phyloP scores from a whole-genome alignment of 768 basidiomycete species.

The Pleurotus citrinopileatus region DNA sequence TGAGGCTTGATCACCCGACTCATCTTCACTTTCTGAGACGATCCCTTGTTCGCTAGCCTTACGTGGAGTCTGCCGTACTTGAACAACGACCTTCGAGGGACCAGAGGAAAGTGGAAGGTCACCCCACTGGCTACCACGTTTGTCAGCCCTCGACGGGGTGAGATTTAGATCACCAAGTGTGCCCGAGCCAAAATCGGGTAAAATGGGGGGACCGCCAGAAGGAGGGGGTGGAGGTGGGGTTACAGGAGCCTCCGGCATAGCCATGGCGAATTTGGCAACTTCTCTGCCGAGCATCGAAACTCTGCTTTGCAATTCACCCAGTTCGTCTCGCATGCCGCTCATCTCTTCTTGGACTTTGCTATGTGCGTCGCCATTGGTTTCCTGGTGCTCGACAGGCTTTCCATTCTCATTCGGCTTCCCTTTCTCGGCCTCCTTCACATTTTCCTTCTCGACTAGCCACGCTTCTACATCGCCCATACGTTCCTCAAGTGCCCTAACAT shows the following conservation, averaged over 20 bases:
- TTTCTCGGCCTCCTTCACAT: constrained; percentile 51
- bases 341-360: constrained; percentile 39
- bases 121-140: constrained; percentile 6
- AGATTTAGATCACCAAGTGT: constrained; percentile 7
- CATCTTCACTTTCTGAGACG: constrained; percentile 7
- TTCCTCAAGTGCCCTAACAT: constrained; percentile 86
- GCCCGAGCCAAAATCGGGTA: constrained; percentile 1
- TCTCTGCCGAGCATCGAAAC: constrained; percentile 75
- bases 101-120: constrained; percentile 39
- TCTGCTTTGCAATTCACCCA: constrained; percentile 71
- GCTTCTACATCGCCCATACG: constrained; percentile 90
- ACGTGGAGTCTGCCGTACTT: constrained; percentile 16
- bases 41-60: constrained; percentile 8
- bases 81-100: constrained; percentile 43
- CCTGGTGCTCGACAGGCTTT: constrained; percentile 10
- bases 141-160: constrained; percentile 1
- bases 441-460: constrained; percentile 86
- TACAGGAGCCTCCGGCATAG: constrained; percentile 33
- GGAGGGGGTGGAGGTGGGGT: constrained; percentile 18
- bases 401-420: constrained; percentile 14
- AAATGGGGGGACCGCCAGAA: neutral
- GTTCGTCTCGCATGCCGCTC: constrained; percentile 58
- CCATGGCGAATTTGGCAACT: constrained; percentile 69
- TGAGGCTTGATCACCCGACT: neutral
- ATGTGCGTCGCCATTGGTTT: constrained; percentile 9